Evolutionary conservation across 1,284 basidiomycete genomes (phyloP).

Genomic region (Exsudoporus floridanus): DNA sequence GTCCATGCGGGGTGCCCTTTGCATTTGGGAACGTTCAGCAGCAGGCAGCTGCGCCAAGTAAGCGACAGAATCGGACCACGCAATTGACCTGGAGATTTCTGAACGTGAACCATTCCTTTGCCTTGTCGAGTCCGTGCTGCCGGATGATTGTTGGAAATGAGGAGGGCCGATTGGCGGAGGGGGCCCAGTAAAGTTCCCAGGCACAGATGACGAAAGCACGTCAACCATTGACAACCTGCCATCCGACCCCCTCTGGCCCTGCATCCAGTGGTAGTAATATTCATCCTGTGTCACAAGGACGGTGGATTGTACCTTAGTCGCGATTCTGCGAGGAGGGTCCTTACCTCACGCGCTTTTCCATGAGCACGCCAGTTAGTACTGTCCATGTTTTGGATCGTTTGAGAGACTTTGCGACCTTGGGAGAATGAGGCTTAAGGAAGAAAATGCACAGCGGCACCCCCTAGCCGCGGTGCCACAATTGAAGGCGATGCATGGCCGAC

Average conservation of each 20-base stretch:
- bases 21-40: conserved; percentile 59
- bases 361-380: conserved; percentile 68
- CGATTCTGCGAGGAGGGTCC: background rate
- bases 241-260: conserved; percentile 48
- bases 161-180: conserved; percentile 29
- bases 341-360: conserved; percentile 49
- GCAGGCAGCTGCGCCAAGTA: conserved; percentile 54
- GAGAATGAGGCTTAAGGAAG: background rate
- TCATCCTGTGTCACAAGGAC: conserved; percentile 43
- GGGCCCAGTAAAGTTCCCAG: too few relatives aligned
- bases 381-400: conserved; percentile 48
- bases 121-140: conserved; percentile 2
- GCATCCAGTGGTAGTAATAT: conserved; percentile 22
- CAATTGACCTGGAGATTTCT: conserved; percentile 6
- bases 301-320: conserved; percentile 1
- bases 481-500: background rate
- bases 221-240: conserved; percentile 49
- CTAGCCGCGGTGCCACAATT: background rate
- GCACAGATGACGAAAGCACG: conserved; percentile 40
- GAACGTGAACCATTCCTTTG: conserved; percentile 10
- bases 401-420: background rate
- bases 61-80: conserved; percentile 24
- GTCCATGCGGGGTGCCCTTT: conserved; percentile 61
- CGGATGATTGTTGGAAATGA: conserved; percentile 5
- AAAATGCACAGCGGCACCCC: background rate